Conservation (phyloP, 2,329 filamentous ascomycete species). For the Sphaerulina populicola region DNA sequence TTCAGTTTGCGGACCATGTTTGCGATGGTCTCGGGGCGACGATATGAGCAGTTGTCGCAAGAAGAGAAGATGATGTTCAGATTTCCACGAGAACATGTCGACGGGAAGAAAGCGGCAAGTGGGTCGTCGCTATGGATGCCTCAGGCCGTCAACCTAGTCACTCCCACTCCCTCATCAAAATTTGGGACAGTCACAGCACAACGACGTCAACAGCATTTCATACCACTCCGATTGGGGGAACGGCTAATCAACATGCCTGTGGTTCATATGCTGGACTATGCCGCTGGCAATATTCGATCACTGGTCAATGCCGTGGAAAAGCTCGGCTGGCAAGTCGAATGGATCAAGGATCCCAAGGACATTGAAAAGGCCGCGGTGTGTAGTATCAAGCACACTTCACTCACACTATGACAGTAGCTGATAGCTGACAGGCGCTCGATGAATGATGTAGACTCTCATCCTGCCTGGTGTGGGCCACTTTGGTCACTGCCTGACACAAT, state of each 20-base stretch:
- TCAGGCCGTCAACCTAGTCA: not conserved
- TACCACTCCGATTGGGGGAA: too few relatives aligned
- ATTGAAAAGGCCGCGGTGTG: slow-evolving; percentile 72
- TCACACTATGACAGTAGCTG: slow-evolving; percentile 18
- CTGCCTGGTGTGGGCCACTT: slow-evolving; percentile 96
- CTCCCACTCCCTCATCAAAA: not conserved
- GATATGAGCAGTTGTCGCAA: not conserved
- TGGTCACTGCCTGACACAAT: slow-evolving; percentile 83
- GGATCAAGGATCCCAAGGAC: slow-evolving; percentile 78
- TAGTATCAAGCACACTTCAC: not conserved
- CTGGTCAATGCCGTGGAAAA: slow-evolving; percentile 97
- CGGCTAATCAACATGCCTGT: slow-evolving; percentile 53
- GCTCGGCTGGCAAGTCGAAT: slow-evolving; percentile 84
- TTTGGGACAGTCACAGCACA: not conserved
- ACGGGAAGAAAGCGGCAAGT: not conserved
- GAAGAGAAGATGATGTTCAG: not conserved
- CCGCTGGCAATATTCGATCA: slow-evolving; percentile 91
- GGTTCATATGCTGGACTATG: slow-evolving; percentile 78
- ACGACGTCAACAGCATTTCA: not conserved
- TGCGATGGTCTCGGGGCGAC: slow-evolving; percentile 12
- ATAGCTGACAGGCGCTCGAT: slow-evolving; percentile 27
- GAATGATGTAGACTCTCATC: slow-evolving; percentile 65
- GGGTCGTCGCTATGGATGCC: not conserved
- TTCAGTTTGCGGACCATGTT: slow-evolving; percentile 93
- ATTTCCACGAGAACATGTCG: not conserved